Base-by-base conservation (phyloP, 176 grass and related monocot genomes). In the Hsuehochloa calcarea region DNA sequence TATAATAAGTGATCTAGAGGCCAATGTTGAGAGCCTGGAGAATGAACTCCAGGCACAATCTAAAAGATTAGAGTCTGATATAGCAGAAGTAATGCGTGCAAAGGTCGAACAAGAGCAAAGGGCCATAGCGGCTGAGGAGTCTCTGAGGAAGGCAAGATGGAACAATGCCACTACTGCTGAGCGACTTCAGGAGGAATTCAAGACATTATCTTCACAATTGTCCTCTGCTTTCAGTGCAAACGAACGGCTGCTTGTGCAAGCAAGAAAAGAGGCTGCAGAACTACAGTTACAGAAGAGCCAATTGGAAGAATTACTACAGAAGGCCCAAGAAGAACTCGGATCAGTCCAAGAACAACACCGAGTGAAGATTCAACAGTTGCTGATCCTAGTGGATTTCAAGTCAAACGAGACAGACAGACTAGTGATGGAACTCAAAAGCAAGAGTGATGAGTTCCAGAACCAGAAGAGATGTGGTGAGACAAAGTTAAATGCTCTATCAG, bases 31-130 rank as follows among this genome's bases (percentile, higher is more conserved):
- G 63, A 88, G 65, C 76, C 81, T 99, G 70, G 92, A 99, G 89
- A 89, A 79, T 80, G 90, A 99, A 76, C 90, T 99, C 23, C 85
- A 94, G 70, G 72, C 23, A 40, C 97, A 94, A 63, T 80, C 86
- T 79, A 73, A 92, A 80, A 89, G 59, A 82, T 94, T 96, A 89
- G 93, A 99, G 65, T 72, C 50, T 69, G 96, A 99, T 61, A 86
- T 94, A 65, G 89, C 58, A n/a, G 80, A 66, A 82, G 82, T 94
- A 84, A 88, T 86, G 72, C 44, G 38, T 73, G 78, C 79, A 64
- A 96, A 92, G 75, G 86, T 94, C 61, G 91, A 99, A 68, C 90
- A 99, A 85, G 93, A 99, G 46, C 86, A 99, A 74, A 88, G 90
- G 69, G 90, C 90, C 56, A 91, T 94, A 79, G 91, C 85, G 72